Evolutionary conservation across 257 asterid genomes (phyloP).

Genomic region (Anisodus tanguticus): DNA sequence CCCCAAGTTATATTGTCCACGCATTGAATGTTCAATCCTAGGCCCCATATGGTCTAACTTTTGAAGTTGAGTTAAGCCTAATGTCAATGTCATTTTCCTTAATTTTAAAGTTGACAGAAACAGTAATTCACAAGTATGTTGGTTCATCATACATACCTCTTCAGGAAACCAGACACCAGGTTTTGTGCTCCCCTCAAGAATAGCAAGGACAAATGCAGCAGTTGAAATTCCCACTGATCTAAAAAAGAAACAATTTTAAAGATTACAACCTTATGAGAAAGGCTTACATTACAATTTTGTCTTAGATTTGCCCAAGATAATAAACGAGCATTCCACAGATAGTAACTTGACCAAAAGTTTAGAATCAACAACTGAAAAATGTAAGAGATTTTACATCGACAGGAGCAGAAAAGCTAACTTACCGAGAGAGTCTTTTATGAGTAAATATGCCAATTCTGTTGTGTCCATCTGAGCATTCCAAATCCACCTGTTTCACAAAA

Average conservation of each 20-base stretch:
- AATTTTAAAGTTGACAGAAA: neutral
- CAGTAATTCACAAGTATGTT: neutral
- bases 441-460: slow-evolving; percentile 83
- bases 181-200: slow-evolving; percentile 89
- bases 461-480: slow-evolving; percentile 76
- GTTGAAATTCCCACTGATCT: slow-evolving; percentile 89
- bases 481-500: slow-evolving; percentile 70
- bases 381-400: neutral
- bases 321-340: neutral
- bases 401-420: slow-evolving; percentile 28
- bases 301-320: neutral
- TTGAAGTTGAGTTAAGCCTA: neutral
- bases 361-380: neutral
- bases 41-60: neutral
- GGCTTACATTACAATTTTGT: neutral
- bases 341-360: neutral
- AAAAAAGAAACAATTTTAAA: slow-evolving; percentile 31
- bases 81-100: neutral
- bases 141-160: slow-evolving; percentile 55
- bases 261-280: slow-evolving; percentile 3
- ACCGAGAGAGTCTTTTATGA: slow-evolving; percentile 79
- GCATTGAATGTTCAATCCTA: neutral
- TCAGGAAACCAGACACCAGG: slow-evolving; percentile 98
- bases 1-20: neutral
- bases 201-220: slow-evolving; percentile 80